A percentile compares a stretch with the other conserved stretches of the same genome.
Evolutionary conservation across 78 protist genomes (phyloP).

Genomic region (Dictyostelium citrinum): DNA sequence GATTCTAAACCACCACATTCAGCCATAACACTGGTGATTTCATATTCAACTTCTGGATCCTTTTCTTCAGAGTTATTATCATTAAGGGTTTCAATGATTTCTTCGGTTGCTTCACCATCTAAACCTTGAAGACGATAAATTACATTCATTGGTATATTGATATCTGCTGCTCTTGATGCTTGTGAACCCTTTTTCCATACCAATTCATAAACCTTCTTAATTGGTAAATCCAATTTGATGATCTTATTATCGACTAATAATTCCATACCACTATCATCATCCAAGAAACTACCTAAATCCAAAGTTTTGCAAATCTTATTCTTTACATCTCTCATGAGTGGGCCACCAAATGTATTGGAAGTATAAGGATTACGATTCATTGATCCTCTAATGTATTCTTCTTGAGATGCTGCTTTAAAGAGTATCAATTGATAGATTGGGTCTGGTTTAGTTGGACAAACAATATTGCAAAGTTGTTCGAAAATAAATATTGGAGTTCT

Average conservation of each 20-base stretch:
- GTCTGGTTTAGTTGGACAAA: slow-evolving; percentile 81
- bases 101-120: slow-evolving; percentile 96
- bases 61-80: slow-evolving; percentile 48
- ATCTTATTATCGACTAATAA: slow-evolving; percentile 90
- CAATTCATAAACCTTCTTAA: slow-evolving; percentile 85
- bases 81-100: slow-evolving; percentile 65
- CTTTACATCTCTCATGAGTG: slow-evolving; percentile 94
- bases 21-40: slow-evolving; percentile 68
- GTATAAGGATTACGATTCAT: slow-evolving; percentile 90
- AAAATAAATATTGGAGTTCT: slow-evolving; percentile 79
- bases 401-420: slow-evolving; percentile 89
- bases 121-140: slow-evolving; percentile 89
- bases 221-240: slow-evolving; percentile 90
- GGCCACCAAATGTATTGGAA: slow-evolving; percentile 74
- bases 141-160: slow-evolving; percentile 86
- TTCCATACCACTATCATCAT: slow-evolving; percentile 95
- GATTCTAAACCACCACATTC: slow-evolving; percentile 74
- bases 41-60: slow-evolving; percentile 87
- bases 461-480: slow-evolving; percentile 86
- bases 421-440: slow-evolving; percentile 76
- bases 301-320: slow-evolving; percentile 88
- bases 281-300: slow-evolving; percentile 81
- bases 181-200: slow-evolving; percentile 78
- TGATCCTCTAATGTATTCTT: slow-evolving; percentile 94
- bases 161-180: slow-evolving; percentile 7